phyloP scores from a whole-genome alignment of 1,284 basidiomycete genomes.

The Sporisorium sorghi region DNA sequence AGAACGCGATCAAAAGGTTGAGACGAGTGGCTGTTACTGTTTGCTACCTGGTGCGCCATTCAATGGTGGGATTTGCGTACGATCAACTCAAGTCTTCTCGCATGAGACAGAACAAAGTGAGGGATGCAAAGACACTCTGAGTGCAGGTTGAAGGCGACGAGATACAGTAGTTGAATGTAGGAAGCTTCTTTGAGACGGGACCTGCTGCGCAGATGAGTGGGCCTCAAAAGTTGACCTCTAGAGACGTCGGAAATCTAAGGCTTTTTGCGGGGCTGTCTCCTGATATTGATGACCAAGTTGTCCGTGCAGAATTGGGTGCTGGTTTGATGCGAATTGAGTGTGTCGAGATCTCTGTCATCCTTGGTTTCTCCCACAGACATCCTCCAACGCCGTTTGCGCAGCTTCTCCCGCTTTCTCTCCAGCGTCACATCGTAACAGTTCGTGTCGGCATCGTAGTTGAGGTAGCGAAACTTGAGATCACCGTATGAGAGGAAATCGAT shows the following conservation, averaged over 20 bases:
- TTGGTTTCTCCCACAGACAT: conserved; percentile 5
- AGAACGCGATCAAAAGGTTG: no score
- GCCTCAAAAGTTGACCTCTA: neutral
- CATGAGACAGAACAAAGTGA: no score
- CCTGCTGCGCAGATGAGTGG: neutral
- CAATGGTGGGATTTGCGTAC: no score
- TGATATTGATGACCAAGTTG: neutral
- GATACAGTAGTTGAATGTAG: no score
- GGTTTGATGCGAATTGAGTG: neutral
- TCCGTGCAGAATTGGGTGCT: conserved; percentile 6
- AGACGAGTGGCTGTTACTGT: no score
- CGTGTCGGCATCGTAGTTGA: conserved; percentile 10
- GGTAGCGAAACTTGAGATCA: conserved; percentile 8
- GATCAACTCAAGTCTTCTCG: no score
- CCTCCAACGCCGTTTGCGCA: neutral
- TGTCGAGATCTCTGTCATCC: conserved; percentile 7
- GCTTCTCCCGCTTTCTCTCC: neutral
- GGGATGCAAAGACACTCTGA: no score
- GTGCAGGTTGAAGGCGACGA: no score
- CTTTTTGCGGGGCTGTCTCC: neutral
- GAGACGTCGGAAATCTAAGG: neutral
- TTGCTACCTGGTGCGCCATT: no score
- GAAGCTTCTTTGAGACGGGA: neutral
- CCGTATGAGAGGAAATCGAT: neutral
- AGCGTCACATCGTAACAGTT: conserved; percentile 9